phyloP scores from a whole-genome alignment of 129 eudicot species.

The Kitagawia praeruptora region DNA sequence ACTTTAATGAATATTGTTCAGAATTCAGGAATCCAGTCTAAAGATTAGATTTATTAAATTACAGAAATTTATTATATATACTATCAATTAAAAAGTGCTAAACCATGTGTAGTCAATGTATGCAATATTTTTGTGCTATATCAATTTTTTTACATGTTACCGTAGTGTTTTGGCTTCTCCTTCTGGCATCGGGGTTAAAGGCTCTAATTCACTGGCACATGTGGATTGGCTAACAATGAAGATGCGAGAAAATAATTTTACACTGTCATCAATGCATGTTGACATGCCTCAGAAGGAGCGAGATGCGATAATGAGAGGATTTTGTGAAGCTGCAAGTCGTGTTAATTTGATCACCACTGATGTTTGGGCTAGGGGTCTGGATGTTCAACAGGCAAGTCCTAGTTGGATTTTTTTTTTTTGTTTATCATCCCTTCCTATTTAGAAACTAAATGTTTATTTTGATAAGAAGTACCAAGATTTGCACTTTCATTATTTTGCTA shows the following conservation, averaged over 20 bases:
- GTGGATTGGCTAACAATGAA: slow-evolving; percentile 95
- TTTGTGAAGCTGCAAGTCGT: slow-evolving; percentile 67
- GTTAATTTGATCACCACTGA: slow-evolving; percentile 91
- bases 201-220: slow-evolving; percentile 19
- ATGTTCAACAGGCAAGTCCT: slow-evolving; percentile 77
- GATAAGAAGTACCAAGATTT: too few relatives aligned
- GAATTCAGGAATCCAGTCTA: not conserved
- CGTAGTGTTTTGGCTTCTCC: not conserved
- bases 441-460: too few relatives aligned
- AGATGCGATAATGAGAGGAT: slow-evolving; percentile 88
- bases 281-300: slow-evolving; percentile 97
- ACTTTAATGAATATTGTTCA: not conserved
- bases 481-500: too few relatives aligned
- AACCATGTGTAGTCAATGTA: not conserved
- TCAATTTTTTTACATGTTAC: not conserved
- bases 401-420: too few relatives aligned
- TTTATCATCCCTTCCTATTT: too few relatives aligned
- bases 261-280: slow-evolving; percentile 94
- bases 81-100: not conserved
- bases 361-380: slow-evolving; percentile 98
- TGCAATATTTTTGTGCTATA: not conserved
- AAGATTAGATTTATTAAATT: not conserved
- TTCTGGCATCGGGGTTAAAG: not conserved
- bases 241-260: slow-evolving; percentile 90
- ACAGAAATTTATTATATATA: not conserved